Evolutionary conservation across 371 early-diverging fungal species (phyloP), one percentile per base, ranked within the genome.

Genomic region (Mucor saturninus): DNA sequence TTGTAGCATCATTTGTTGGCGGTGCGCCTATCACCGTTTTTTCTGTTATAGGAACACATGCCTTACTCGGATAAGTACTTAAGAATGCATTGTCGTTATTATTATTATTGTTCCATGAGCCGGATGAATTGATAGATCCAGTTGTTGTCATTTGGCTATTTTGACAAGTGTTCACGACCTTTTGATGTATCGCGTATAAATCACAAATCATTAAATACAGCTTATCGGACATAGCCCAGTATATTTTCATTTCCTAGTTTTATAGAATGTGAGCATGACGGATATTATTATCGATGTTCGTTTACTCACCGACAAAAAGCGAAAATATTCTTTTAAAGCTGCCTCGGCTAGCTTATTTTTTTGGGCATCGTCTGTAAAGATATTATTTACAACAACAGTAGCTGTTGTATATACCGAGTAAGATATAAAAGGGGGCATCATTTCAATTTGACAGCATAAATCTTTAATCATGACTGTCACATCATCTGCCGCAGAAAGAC

Each of bases 161-260:
- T 42, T 63, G 28, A 29, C 30, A 14, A 6, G 39, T 38, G 39
- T 39, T 39, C 1, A 62, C 43, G n/a, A 59, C 55, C 28, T 69
- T 76, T 55, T 56, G 54, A 53, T 83, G 81, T 29, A 83, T 73
- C 14, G 82, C 76, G 54, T 83, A 83, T 8, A 84, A 59, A 59
- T 83, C 85, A 8, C 79, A 77, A 29, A 80, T 73, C 62, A 84
- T 74, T 40, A 81, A 83, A 59, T 78, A 81, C 29, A 83, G 72
- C 54, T 83, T 80, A 59, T 85, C 86, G 3, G 86, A 77, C 79
- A 82, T 83, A 1, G 86, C 79, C 86, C 86, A 85, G 35, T 78
- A 77, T 6, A 72, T 45, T 55, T 76, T 76, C 73, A 85, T 83
- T 14, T 64, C 56, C 75, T 76, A 61, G 43, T 13, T 54, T 55